A percentile compares a stretch with the other conserved stretches of the same genome.
These are phyloP conservation scores for Salinomyces thailandicus DNA, from an alignment of 2,329 filamentous ascomycete genomes.

Conservation along the genomic window DNA sequence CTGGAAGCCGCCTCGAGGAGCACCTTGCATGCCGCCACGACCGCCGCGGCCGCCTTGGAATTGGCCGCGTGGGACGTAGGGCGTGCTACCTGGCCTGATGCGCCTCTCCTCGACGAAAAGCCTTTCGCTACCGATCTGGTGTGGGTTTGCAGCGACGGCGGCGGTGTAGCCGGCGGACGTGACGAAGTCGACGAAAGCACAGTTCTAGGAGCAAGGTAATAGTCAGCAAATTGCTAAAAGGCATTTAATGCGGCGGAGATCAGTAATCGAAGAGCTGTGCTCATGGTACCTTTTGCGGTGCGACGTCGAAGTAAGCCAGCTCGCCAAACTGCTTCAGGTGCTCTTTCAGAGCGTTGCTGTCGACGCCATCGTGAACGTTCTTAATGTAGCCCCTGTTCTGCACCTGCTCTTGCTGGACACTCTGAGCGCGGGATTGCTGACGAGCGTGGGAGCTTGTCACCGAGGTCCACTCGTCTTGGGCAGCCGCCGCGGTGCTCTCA, in stretches of 20 bases:
- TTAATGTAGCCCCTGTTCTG: slow-evolving; percentile 86
- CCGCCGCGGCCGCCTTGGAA: slow-evolving; percentile 29
- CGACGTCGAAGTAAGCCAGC: slow-evolving; percentile 53
- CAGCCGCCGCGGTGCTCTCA: slow-evolving; percentile 29
- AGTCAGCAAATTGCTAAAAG: too few relatives aligned
- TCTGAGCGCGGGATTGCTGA: slow-evolving; percentile 56
- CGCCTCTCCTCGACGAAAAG: slow-evolving; percentile 85
- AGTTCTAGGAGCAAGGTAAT: slow-evolving; percentile 74
- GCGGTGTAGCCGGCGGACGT: slow-evolving; percentile 70
- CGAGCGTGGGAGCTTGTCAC: slow-evolving; percentile 69
- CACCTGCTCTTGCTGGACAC: slow-evolving; percentile 55
- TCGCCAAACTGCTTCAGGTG: slow-evolving; percentile 60
- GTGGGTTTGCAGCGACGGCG: slow-evolving; percentile 74
- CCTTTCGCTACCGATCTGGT: slow-evolving; percentile 69
- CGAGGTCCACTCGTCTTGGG: slow-evolving; percentile 78
- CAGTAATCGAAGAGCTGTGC: too few relatives aligned
- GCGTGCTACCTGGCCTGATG: slow-evolving; percentile 36
- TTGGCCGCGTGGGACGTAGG: slow-evolving; percentile 28
- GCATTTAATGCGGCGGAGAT: too few relatives aligned
- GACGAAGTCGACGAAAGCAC: slow-evolving; percentile 90
- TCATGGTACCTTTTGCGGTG: slow-evolving; percentile 71
- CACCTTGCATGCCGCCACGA: slow-evolving; percentile 47
- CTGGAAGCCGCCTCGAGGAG: slow-evolving; percentile 60
- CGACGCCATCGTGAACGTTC: slow-evolving; percentile 84
- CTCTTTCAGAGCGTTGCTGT: slow-evolving; percentile 59